Evolutionary conservation across 768 basidiomycete genomes (phyloP).

Genomic region (Arthromyces matolae): DNA sequence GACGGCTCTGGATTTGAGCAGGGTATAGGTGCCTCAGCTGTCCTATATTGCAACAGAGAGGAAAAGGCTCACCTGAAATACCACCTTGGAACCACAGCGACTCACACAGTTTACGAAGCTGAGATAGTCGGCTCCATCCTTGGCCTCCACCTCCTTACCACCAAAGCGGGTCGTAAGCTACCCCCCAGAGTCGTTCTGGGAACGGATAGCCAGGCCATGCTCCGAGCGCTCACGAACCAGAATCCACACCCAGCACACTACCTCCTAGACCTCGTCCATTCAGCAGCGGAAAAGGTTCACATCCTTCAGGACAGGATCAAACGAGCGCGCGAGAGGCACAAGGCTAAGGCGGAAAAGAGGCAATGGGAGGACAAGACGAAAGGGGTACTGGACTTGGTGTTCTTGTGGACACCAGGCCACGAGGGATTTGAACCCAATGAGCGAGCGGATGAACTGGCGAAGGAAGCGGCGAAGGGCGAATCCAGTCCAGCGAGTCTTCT

Average conservation of each 20-base stretch:
- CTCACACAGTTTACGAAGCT: slow-evolving; percentile 2
- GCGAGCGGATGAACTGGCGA: neutral
- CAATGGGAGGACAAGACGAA: neutral
- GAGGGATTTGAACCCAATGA: neutral
- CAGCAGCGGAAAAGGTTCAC: neutral
- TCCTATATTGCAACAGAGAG: neutral
- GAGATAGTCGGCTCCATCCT: neutral
- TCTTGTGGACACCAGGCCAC: neutral
- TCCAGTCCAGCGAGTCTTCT: neutral
- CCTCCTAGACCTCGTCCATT: neutral
- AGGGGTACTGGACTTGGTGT: neutral
- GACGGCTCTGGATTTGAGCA: slow-evolving; percentile 10
- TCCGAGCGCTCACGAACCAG: neutral
- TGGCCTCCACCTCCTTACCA: neutral
- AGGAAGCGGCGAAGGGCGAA: neutral
- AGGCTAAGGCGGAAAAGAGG: neutral
- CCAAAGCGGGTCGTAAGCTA: neutral
- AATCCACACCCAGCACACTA: slow-evolving; percentile 5
- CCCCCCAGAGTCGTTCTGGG: neutral
- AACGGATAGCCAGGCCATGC: neutral
- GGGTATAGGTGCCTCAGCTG: slow-evolving; percentile 5
- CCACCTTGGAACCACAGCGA: neutral
- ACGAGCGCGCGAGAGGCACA: too few species aligned
- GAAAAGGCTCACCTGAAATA: neutral
- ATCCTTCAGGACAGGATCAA: neutral